Base-by-base conservation (phyloP, 1,284 basidiomycete species). In the Boletus holoroseus region DNA sequence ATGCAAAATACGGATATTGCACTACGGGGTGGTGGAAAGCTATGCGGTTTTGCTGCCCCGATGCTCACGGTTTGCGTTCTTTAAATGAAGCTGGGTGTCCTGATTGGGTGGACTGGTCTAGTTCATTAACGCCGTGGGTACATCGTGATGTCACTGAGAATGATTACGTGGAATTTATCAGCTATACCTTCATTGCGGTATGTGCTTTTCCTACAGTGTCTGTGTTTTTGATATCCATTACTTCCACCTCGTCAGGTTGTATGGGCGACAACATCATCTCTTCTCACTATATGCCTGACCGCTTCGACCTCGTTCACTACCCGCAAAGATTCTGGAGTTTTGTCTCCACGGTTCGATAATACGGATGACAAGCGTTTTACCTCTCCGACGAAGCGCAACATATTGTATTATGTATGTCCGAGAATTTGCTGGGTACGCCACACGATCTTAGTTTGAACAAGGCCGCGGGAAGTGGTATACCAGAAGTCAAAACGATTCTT, bases 401-500 rank as follows among this genome's bases (percentile, higher is more conserved):
- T 88, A 38, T 75, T 93, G 69, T 94, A 88, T 71, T 94, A 93
- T 66, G 87, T 88, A 67, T 46, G 84, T 73, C 34, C 34, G 40
- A 28, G 26, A 44, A 39, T 55, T 46, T 13, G 32, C 28, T 18
- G n/a, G 40, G 44, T 51, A 27, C 32, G 55, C 51, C 45, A 59
- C 58, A 53, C 59, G 9, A 54, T 50, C 51, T 57, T 35, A 56
- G 20, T 31, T 46, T 49, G 26, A 22, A 24, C 59, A 89, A 63
- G 84, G 95, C 94, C 12, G 91, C 92, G 26, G 95, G 95, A 12
- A 93, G 90, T 62, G 95, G 95, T 55, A 95, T 98, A 51, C 94
- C 94, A 0, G 95, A 98, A 69, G 88, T 98, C 68, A 99, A 98
- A 71, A 94, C 93, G 1, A 96, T 98, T 51, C 76, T 99, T 34